A percentile compares a stretch with the other conserved stretches of the same genome.
Conservation (phyloP, 2,329 filamentous ascomycete genomes). For the Coleophoma cylindrospora region DNA sequence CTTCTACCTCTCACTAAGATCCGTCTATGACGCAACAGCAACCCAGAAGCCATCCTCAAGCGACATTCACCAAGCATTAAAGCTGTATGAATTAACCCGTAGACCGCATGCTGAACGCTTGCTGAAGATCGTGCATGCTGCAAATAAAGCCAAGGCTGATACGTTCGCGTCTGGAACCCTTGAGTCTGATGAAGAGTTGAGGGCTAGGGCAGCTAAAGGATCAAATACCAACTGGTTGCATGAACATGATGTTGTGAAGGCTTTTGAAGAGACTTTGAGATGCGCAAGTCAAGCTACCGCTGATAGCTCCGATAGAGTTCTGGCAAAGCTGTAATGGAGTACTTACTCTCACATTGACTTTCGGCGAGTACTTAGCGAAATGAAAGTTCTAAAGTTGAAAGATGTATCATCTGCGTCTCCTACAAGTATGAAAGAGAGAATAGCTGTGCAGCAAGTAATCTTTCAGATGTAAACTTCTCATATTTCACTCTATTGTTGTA, state of each 20-base stretch:
- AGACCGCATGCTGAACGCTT: conserved; percentile 29
- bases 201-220: conserved; percentile 47
- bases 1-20: conserved; percentile 16
- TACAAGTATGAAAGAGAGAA: too few relatives aligned
- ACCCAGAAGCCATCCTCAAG: conserved; percentile 6
- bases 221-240: conserved; percentile 31
- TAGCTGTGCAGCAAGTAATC: too few relatives aligned
- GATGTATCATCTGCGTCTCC: too few relatives aligned
- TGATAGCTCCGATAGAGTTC: too few relatives aligned
- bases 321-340: too few relatives aligned
- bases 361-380: too few relatives aligned
- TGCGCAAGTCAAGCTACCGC: too few relatives aligned
- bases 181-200: conserved; percentile 19
- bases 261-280: conserved; percentile 12
- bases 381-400: too few relatives aligned
- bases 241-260: conserved; percentile 22
- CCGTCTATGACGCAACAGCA: conserved; percentile 8
- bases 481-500: too few relatives aligned
- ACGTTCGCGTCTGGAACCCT: conserved; percentile 7
- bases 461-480: too few relatives aligned
- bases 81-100: conserved; percentile 28
- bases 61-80: conserved; percentile 18
- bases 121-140: conserved; percentile 8
- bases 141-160: conserved; percentile 9
- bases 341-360: too few relatives aligned